A percentile compares a stretch with the other conserved stretches of the same genome.
Conservation (phyloP, 768 basidiomycete genomes). For the Tylopilus subfusipes region DNA sequence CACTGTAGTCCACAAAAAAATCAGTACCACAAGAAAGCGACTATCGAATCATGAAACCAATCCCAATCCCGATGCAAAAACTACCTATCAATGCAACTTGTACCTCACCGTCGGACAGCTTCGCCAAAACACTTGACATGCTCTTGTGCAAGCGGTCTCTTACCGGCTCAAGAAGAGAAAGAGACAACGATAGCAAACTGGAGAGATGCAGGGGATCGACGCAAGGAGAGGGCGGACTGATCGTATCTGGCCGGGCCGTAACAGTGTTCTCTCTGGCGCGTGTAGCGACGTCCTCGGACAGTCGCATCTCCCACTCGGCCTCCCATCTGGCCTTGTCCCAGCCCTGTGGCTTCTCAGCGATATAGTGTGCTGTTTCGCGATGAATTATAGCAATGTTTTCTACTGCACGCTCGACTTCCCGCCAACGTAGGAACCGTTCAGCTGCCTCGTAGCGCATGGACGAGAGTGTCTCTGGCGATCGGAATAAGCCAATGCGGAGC, state of each 20-base stretch:
- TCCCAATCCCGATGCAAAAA: conserved; percentile 44
- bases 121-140: conserved; percentile 22
- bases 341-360: conserved; percentile 22
- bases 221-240: conserved; percentile 23
- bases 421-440: conserved; percentile 69
- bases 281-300: conserved; percentile 61
- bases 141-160: conserved; percentile 26
- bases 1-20: background rate
- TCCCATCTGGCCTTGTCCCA: conserved; percentile 71
- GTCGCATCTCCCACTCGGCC: conserved; percentile 54
- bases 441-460: conserved; percentile 59
- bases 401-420: conserved; percentile 61
- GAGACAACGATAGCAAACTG: conserved; percentile 55
- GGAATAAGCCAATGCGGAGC: conserved; percentile 59
- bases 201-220: conserved; percentile 69
- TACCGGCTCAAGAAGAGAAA: conserved; percentile 55
- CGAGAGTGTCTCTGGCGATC: conserved; percentile 57
- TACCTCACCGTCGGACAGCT: conserved; percentile 26
- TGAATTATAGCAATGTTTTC: conserved; percentile 37
- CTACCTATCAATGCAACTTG: conserved; percentile 38
- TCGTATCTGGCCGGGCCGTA: conserved; percentile 16
- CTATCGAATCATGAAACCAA: conserved; percentile 38
- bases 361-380: conserved; percentile 22
- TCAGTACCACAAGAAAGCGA: background rate
- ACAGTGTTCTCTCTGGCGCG: conserved; percentile 41